A percentile compares a stretch with the other conserved stretches of the same genome.
phyloP scores from a whole-genome alignment of 225 moss, liverwort and hornwort genomes.

The Takakia lepidozioides region DNA sequence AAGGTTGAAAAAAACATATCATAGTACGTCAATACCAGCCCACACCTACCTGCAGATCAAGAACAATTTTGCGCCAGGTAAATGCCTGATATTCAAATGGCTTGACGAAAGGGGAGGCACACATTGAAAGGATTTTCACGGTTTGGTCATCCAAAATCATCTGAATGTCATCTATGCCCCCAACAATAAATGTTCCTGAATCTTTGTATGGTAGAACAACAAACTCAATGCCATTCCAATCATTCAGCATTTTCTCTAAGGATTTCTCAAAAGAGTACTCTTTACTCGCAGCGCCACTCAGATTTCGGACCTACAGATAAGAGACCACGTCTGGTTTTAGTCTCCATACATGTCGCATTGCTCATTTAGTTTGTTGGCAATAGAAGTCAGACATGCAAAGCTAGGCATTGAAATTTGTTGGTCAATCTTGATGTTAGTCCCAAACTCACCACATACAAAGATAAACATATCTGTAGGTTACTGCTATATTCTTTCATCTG shows the following conservation, averaged over 20 bases:
- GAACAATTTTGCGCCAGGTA: slow-evolving; percentile 60
- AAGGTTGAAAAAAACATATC: too few species aligned
- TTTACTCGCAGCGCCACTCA: slow-evolving; percentile 79
- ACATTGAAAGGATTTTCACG: slow-evolving; percentile 84
- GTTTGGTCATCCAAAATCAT: slow-evolving; percentile 84
- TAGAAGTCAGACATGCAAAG: too few species aligned
- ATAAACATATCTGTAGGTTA: too few species aligned
- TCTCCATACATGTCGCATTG: too few species aligned
- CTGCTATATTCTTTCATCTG: too few species aligned
- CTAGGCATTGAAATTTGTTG: too few species aligned
- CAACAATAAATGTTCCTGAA: slow-evolving; percentile 74
- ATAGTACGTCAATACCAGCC: too few species aligned
- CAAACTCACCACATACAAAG: too few species aligned
- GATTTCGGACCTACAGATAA: slow-evolving; percentile 43
- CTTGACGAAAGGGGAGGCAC: slow-evolving; percentile 81
- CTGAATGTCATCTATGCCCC: slow-evolving; percentile 84
- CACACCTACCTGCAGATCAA: too few species aligned
- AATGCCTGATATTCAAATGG: slow-evolving; percentile 69
- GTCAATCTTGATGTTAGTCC: too few species aligned
- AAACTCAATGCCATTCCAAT: slow-evolving; percentile 82
- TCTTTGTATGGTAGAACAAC: slow-evolving; percentile 71
- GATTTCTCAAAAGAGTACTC: slow-evolving; percentile 85
- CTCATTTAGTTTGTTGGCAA: too few species aligned
- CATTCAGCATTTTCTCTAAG: slow-evolving; percentile 77
- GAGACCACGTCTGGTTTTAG: too few species aligned